Evolutionary conservation across 345 rosid genomes (phyloP), one percentile per base, ranked within the genome.

Genomic region (Clausena lansium): DNA sequence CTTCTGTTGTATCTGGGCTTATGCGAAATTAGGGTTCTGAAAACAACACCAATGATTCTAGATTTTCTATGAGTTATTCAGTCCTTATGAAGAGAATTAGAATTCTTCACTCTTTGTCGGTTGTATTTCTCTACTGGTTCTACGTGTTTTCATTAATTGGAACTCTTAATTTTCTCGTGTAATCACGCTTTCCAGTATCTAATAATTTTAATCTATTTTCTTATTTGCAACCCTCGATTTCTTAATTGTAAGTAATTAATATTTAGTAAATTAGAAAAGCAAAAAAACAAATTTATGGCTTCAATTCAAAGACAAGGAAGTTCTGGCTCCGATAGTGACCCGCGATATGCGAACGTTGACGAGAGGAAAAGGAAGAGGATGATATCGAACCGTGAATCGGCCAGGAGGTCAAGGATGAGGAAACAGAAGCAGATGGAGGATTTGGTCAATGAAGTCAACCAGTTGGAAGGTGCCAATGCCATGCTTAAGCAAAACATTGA

Each of bases 361-460:
- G 98, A 91, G 73, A 89, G 84, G 93, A 96, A 91, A 70, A 83
- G 97, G 87, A 95, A 91, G 92, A 86, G 97, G 63, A 91, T 90
- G 97, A 81, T 89, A 24, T 92, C 99, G 9, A 96, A 96, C 83
- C 82, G 97, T 15, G 99, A 93, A 81, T 96, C 99, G 0, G 97
- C 98, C 1, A 83, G 95, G 79, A 85, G 98, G 39, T 96, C 97
- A 17, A 83, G 99, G 72, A 76, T 81, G 97, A 87, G 82, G 90
- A 96, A 93, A 80, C 95, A 91, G 86, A 88, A 91, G 86, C 90
- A 80, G 54, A 77, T 92, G 60, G 91, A 81, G 76, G 97, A 88
- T 79, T 71, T 92, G 81, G 76, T 82, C 9, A 87, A 76, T 67
- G 95, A 93, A 81, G 88, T 59, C 7, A 79, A 82, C 58, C 60